A percentile compares a stretch with the other conserved stretches of the same genome.
These are phyloP conservation scores for Batrachochytrium dendrobatidis DNA, from an alignment of 371 early-diverging fungal genomes.

Conservation along the genomic window DNA sequence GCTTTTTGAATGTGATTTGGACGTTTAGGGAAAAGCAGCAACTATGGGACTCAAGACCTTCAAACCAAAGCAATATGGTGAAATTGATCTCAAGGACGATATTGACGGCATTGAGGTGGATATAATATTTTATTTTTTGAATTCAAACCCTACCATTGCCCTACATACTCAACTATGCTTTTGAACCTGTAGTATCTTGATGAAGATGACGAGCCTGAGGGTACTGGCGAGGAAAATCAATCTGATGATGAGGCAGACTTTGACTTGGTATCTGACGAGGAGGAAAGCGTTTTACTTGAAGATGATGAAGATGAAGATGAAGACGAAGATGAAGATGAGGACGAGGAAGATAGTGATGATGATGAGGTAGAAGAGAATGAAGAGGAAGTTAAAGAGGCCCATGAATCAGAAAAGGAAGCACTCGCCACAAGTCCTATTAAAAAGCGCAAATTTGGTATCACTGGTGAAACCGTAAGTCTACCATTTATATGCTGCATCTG, in stretches of 20 bases:
- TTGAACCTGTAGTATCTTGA: too few species aligned
- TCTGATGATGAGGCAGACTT: constrained; percentile 35
- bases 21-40: constrained; percentile 61
- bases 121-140: too few species aligned
- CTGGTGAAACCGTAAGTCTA: constrained; percentile 18
- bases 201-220: constrained; percentile 21
- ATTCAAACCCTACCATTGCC: too few species aligned
- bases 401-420: too few species aligned
- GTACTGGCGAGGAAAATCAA: constrained; percentile 31
- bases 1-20: not conserved
- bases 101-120: constrained; percentile 66
- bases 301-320: constrained; percentile 2
- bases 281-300: constrained; percentile 29
- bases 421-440: constrained; percentile 4
- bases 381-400: constrained; percentile 16
- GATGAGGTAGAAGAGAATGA: constrained; percentile 18
- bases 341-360: constrained; percentile 44
- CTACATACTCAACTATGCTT: too few species aligned
- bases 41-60: constrained; percentile 60
- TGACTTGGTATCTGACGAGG: constrained; percentile 36
- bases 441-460: constrained; percentile 17
- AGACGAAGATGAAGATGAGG: constrained; percentile 36
- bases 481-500: not conserved
- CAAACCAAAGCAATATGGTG: constrained; percentile 65
- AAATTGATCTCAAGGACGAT: constrained; percentile 52